Evolutionary conservation across 1,139 yeast species (phyloP).

Genomic region (Insectozyma bohioensis): DNA sequence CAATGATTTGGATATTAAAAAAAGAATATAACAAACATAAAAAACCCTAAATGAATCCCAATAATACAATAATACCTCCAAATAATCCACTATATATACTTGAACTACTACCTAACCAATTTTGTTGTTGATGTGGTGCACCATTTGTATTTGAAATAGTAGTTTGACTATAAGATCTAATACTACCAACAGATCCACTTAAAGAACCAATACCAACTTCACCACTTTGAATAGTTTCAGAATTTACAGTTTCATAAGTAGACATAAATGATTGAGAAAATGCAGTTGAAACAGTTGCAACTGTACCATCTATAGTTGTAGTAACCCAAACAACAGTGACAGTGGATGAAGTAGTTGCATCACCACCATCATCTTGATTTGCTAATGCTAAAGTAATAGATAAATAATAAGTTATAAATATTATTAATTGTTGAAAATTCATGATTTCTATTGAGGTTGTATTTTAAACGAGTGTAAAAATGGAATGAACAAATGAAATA

Average conservation of each 20-base stretch:
- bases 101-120: constrained; percentile 3
- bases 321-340: constrained; percentile 36
- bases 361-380: constrained; percentile 20
- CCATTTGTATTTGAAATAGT: constrained; percentile 17
- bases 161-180: constrained; percentile 31
- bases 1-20: background rate
- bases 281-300: constrained; percentile 26
- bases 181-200: constrained; percentile 33
- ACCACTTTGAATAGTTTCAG: constrained; percentile 24
- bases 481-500: no score
- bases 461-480: no score
- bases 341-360: constrained; percentile 16
- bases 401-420: constrained; percentile 10
- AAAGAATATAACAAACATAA: background rate
- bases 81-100: constrained; percentile 9
- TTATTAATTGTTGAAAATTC: constrained; percentile 6
- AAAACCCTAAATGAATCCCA: constrained; percentile 9
- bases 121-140: constrained; percentile 1
- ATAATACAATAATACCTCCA: constrained; percentile 9
- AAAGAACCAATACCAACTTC: constrained; percentile 38
- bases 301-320: constrained; percentile 30
- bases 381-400: constrained; percentile 20
- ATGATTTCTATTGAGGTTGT: no score
- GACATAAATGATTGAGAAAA: constrained; percentile 35
- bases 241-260: constrained; percentile 22